A percentile compares a stretch with the other conserved stretches of the same genome.
Conservation (phyloP, 176 grass and related monocot genomes). For the Chrysopogon serrulatus region DNA sequence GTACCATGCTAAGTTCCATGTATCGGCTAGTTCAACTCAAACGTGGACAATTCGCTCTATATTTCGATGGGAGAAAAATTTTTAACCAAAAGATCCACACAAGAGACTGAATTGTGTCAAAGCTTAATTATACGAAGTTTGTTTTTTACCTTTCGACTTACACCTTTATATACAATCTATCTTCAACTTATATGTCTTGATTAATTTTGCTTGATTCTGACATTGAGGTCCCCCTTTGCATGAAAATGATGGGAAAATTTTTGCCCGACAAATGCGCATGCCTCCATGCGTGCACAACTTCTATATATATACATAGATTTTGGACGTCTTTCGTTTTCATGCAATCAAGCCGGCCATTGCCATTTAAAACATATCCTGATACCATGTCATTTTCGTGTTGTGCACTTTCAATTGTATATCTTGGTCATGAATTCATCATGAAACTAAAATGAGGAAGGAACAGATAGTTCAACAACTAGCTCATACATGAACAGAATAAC, state of each 20-base stretch:
- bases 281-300: background rate
- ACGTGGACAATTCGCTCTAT: background rate
- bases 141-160: background rate
- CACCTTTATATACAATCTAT: background rate
- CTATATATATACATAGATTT: background rate
- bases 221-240: background rate
- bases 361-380: background rate
- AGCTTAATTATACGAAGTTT: too few species aligned
- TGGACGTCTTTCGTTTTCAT: background rate
- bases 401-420: slow-evolving; percentile 2
- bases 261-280: background rate
- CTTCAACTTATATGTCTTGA: background rate
- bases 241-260: background rate
- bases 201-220: background rate
- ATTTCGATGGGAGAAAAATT: background rate
- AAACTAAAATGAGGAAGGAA: background rate
- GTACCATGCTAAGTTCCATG: too few species aligned
- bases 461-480: background rate
- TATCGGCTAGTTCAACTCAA: background rate
- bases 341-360: background rate
- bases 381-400: background rate
- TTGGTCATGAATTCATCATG: background rate
- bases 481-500: slow-evolving; percentile 2
- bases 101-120: background rate
- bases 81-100: background rate